phyloP scores from a whole-genome alignment of 352 stramenopile species.

The Pythium dissimile region DNA sequence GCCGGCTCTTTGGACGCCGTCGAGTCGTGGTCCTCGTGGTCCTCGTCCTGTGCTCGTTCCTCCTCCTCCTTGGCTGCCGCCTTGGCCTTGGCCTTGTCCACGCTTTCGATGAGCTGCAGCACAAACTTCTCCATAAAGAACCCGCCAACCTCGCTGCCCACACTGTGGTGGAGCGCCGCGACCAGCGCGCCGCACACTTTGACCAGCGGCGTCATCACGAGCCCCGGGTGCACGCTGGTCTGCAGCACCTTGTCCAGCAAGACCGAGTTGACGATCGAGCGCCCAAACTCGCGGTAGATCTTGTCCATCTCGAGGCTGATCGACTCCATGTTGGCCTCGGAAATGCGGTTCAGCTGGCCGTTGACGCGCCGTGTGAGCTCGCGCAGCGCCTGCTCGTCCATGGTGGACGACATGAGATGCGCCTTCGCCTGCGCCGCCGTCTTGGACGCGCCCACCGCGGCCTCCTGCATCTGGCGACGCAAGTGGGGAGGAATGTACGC shows the following conservation, averaged over 20 bases:
- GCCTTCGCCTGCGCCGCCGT: constrained; percentile 4
- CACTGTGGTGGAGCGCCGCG: constrained; percentile 69
- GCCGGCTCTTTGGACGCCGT: constrained; percentile 55
- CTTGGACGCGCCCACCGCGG: constrained; percentile 29
- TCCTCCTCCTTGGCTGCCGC: not conserved
- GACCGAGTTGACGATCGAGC: constrained; percentile 71
- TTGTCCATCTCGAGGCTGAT: constrained; percentile 78
- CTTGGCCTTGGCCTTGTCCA: constrained; percentile 23
- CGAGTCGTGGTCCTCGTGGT: constrained; percentile 30
- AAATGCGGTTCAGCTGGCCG: constrained; percentile 89
- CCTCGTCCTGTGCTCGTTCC: constrained; percentile 21
- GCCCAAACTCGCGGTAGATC: constrained; percentile 67
- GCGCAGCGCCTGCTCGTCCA: constrained; percentile 70
- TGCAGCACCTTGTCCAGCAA: constrained; percentile 69
- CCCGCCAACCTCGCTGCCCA: constrained; percentile 73
- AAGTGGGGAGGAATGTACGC: constrained; percentile 88
- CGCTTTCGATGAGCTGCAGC: constrained; percentile 45
- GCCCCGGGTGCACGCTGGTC: constrained; percentile 54
- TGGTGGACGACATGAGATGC: constrained; percentile 36
- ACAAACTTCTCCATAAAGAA: constrained; percentile 83
- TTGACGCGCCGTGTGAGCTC: constrained; percentile 79
- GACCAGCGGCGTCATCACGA: constrained; percentile 78
- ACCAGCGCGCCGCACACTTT: constrained; percentile 67
- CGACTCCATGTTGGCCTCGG: constrained; percentile 90
- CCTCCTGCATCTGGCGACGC: constrained; percentile 58